These are phyloP conservation scores for Macroventuria anomochaeta DNA, from an alignment of 2,329 filamentous ascomycete species.

Conservation along the genomic window DNA sequence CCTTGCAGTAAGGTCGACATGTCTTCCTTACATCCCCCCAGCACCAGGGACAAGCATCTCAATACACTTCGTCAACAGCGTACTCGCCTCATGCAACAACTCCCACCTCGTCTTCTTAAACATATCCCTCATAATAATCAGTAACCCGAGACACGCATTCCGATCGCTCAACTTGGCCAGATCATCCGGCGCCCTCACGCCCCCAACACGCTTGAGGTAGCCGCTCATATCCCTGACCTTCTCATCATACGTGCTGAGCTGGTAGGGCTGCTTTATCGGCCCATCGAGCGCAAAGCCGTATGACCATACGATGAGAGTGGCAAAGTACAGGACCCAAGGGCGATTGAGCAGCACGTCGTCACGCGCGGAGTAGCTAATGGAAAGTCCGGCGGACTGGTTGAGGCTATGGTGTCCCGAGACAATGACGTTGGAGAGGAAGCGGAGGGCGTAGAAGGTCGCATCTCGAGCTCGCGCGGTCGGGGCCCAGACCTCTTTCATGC, in stretches of 20 bases:
- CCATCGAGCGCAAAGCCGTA: constrained; percentile 94
- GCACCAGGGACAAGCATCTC: constrained; percentile 57
- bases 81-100: constrained; percentile 84
- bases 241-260: constrained; percentile 66
- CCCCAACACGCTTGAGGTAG: constrained; percentile 76
- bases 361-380: constrained; percentile 73
- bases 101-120: constrained; percentile 90
- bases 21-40: constrained; percentile 6
- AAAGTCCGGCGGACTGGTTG: constrained; percentile 19
- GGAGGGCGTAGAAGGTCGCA: constrained; percentile 89
- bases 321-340: constrained; percentile 95
- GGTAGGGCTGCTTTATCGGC: constrained; percentile 62
- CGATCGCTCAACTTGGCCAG: constrained; percentile 75
- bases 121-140: constrained; percentile 81
- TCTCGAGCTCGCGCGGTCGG: constrained; percentile 86
- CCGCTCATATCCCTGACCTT: constrained; percentile 78
- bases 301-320: constrained; percentile 89
- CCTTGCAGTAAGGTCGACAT: neutral
- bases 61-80: constrained; percentile 81
- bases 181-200: constrained; percentile 76
- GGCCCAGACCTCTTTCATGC: constrained; percentile 90
- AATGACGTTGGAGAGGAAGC: constrained; percentile 85
- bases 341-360: constrained; percentile 90
- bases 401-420: constrained; percentile 62
- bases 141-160: constrained; percentile 80